Evolutionary conservation across 1,139 yeast species (phyloP).

Genomic region (Sugiyamaella sp.): DNA sequence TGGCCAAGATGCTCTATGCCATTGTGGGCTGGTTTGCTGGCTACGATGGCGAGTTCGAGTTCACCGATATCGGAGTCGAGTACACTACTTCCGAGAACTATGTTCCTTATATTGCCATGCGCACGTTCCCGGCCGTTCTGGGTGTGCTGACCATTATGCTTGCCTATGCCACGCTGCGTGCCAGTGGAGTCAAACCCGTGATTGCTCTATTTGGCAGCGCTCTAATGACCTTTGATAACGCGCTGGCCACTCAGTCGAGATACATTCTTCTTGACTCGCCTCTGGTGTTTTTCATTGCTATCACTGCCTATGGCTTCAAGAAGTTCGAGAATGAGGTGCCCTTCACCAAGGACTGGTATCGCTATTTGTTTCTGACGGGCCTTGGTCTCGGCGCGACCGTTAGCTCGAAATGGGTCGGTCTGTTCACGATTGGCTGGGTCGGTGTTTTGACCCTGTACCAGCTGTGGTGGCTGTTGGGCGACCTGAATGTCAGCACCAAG

Average conservation of each 20-base stretch:
- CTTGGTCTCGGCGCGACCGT: slow-evolving; percentile 84
- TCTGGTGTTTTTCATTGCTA: slow-evolving; percentile 85
- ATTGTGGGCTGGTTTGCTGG: slow-evolving; percentile 88
- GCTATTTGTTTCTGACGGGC: slow-evolving; percentile 72
- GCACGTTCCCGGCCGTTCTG: slow-evolving; percentile 78
- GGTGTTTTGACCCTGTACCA: slow-evolving; percentile 76
- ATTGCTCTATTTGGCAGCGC: slow-evolving; percentile 70
- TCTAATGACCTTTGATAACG: slow-evolving; percentile 77
- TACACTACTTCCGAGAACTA: slow-evolving; percentile 59
- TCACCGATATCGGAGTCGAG: slow-evolving; percentile 85
- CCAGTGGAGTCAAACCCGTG: slow-evolving; percentile 82
- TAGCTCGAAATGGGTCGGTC: slow-evolving; percentile 95
- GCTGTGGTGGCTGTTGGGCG: slow-evolving; percentile 89
- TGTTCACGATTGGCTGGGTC: slow-evolving; percentile 92
- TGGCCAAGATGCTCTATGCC: slow-evolving; percentile 91
- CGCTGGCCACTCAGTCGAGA: slow-evolving; percentile 86
- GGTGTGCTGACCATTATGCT: slow-evolving; percentile 82
- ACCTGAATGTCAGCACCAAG: slow-evolving; percentile 61
- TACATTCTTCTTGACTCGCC: slow-evolving; percentile 92
- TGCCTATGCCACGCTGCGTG: slow-evolving; percentile 77
- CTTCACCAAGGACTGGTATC: slow-evolving; percentile 70
- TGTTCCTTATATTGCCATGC: slow-evolving; percentile 88
- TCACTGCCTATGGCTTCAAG: slow-evolving; percentile 77
- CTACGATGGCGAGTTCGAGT: slow-evolving; percentile 87
- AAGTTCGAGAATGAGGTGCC: slow-evolving; percentile 80